A percentile compares a stretch with the other conserved stretches of the same genome.
phyloP scores from a whole-genome alignment of 148 eudicot genomes.

The Beta vulgaris region DNA sequence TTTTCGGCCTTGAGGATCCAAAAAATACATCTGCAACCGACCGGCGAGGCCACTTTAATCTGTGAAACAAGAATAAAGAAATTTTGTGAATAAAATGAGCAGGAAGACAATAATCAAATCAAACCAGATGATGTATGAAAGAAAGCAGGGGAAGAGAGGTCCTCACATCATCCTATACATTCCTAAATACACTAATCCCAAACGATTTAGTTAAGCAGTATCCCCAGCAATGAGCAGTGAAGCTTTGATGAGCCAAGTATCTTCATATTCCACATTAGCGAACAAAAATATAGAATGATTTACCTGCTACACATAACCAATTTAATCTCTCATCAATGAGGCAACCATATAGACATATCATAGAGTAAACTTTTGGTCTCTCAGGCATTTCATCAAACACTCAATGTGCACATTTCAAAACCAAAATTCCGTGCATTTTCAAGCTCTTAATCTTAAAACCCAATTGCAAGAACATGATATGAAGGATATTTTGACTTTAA shows the following conservation, averaged over 20 bases:
- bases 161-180: slow-evolving; percentile 31
- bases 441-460: no score
- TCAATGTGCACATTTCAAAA: background rate
- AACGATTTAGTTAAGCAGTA: background rate
- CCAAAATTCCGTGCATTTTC: background rate
- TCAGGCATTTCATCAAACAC: slow-evolving; percentile 26
- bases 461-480: no score
- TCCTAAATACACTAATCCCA: slow-evolving; percentile 15
- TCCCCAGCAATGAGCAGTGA: background rate
- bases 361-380: background rate
- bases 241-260: background rate
- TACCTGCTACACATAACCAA: background rate
- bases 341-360: background rate
- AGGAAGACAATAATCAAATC: background rate
- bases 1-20: background rate
- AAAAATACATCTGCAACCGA: slow-evolving; percentile 12
- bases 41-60: slow-evolving; percentile 23
- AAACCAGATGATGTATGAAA: no score
- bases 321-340: background rate
- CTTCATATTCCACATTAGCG: background rate
- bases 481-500: no score
- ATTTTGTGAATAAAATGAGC: background rate
- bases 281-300: background rate
- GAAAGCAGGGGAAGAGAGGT: background rate
- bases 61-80: slow-evolving; percentile 1